Conservation (phyloP, 2,329 filamentous ascomycete genomes). For the Cryphonectria naterciae region DNA sequence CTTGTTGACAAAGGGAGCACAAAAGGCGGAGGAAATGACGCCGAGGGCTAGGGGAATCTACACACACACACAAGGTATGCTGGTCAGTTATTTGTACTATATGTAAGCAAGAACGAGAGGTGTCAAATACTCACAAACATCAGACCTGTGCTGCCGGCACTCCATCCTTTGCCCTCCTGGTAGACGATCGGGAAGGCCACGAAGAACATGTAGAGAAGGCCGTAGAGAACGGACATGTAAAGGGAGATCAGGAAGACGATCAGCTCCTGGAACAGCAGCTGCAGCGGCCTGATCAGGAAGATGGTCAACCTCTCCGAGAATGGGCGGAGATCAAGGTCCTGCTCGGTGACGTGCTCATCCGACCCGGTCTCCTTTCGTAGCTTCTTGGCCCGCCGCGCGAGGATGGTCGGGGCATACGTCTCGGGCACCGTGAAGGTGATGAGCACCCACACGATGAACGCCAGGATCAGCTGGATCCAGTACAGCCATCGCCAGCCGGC, state of each 20-base stretch:
- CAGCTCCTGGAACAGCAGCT: constrained; percentile 80
- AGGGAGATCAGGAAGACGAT: constrained; percentile 84
- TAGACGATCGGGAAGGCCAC: constrained; percentile 73
- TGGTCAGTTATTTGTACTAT: background rate
- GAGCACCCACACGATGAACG: constrained; percentile 70
- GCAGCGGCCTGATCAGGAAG: constrained; percentile 81
- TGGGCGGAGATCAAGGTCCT: constrained; percentile 75
- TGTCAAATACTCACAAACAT: constrained; percentile 64
- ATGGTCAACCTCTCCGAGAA: constrained; percentile 70
- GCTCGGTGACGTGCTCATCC: constrained; percentile 72
- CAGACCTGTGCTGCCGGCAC: constrained; percentile 72
- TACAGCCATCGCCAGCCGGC: constrained; percentile 83
- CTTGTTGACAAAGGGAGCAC: constrained; percentile 75
- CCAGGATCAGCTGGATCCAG: constrained; percentile 82
- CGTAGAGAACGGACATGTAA: constrained; percentile 85
- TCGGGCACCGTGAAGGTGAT: constrained; percentile 90
- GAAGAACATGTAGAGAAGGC: constrained; percentile 78
- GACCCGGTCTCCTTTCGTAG: constrained; percentile 72
- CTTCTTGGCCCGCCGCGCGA: constrained; percentile 71
- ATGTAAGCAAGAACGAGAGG: constrained; percentile 22
- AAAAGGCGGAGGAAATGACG: constrained; percentile 68
- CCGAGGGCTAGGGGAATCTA: constrained; percentile 76
- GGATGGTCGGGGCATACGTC: constrained; percentile 81
- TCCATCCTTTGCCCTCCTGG: constrained; percentile 78
- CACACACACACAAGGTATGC: background rate